These are phyloP conservation scores for Tausonia pullulans DNA, from an alignment of 1,284 basidiomycete genomes.

Conservation along the genomic window DNA sequence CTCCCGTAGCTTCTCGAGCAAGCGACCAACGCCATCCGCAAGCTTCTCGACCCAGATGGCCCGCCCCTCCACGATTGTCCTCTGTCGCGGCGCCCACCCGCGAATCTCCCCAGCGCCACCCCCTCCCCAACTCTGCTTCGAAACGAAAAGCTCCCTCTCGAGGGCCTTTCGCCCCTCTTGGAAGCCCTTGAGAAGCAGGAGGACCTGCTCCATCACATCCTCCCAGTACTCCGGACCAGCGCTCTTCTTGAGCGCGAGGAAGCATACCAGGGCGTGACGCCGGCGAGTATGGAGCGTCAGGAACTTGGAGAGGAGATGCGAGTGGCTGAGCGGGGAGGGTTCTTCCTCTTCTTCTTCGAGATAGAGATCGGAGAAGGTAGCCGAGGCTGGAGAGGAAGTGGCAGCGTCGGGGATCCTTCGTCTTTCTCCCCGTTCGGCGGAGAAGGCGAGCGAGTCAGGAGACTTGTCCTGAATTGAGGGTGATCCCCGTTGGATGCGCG, in stretches of 20 bases:
- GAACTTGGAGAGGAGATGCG: constrained; percentile 6
- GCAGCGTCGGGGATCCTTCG: too few relatives aligned
- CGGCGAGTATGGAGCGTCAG: constrained; percentile 4
- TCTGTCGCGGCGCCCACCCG: not conserved
- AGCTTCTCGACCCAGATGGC: constrained; percentile 27
- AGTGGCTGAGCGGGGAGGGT: constrained; percentile 4
- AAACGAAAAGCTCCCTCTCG: not conserved
- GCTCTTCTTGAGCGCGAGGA: constrained; percentile 8
- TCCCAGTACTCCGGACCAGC: not conserved
- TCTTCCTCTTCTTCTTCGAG: too few relatives aligned
- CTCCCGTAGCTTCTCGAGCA: not conserved
- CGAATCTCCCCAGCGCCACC: not conserved
- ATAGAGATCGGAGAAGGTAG: too few relatives aligned
- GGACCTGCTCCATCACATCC: not conserved
- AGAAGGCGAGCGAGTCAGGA: too few relatives aligned
- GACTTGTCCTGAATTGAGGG: too few relatives aligned
- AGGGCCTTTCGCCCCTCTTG: constrained; percentile 50
- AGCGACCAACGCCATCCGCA: not conserved
- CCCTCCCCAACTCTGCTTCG: not conserved
- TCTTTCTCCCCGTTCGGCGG: too few relatives aligned
- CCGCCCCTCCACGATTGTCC: constrained; percentile 20
- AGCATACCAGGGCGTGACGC: constrained; percentile 7
- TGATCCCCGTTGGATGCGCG: too few relatives aligned
- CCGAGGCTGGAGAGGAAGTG: too few relatives aligned
- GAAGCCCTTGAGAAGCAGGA: not conserved